A percentile compares a stretch with the other conserved stretches of the same genome.
These are phyloP conservation scores for Colletotrichum musicola DNA, from an alignment of 2,329 filamentous ascomycete genomes.

Conservation along the genomic window DNA sequence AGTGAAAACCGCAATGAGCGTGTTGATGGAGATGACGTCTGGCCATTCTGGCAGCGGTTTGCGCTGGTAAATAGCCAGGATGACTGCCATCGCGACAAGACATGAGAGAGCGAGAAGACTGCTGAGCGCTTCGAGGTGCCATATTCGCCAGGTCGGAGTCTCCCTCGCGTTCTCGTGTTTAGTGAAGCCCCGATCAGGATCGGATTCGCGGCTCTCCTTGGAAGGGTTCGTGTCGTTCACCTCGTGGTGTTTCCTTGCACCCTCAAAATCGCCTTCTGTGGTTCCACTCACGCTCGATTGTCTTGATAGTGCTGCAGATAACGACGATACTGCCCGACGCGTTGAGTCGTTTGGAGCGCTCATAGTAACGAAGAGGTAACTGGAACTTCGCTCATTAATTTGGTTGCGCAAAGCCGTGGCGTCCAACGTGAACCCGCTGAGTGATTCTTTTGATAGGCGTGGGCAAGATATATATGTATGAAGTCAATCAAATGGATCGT, in stretches of 20 bases:
- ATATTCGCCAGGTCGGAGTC: neutral
- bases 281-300: neutral
- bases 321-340: neutral
- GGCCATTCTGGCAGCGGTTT: neutral
- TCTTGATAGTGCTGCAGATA: neutral
- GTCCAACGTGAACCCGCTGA: too few species aligned
- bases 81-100: neutral
- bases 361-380: neutral
- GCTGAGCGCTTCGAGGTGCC: constrained; percentile 8
- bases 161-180: neutral
- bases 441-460: too few species aligned
- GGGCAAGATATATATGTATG: too few species aligned
- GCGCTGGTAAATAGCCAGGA: neutral
- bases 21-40: neutral
- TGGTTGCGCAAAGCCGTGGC: too few species aligned
- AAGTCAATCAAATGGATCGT: too few species aligned
- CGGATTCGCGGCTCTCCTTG: neutral
- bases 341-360: neutral
- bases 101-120: neutral
- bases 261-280: neutral
- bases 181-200: neutral
- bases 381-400: too few species aligned
- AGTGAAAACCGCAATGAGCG: constrained; percentile 9
- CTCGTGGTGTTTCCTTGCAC: neutral
- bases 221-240: neutral